A percentile compares a stretch with the other conserved stretches of the same genome.
Evolutionary conservation across 2,329 filamentous ascomycete genomes (phyloP).

Genomic region (Trichoderma afroharzianum): DNA sequence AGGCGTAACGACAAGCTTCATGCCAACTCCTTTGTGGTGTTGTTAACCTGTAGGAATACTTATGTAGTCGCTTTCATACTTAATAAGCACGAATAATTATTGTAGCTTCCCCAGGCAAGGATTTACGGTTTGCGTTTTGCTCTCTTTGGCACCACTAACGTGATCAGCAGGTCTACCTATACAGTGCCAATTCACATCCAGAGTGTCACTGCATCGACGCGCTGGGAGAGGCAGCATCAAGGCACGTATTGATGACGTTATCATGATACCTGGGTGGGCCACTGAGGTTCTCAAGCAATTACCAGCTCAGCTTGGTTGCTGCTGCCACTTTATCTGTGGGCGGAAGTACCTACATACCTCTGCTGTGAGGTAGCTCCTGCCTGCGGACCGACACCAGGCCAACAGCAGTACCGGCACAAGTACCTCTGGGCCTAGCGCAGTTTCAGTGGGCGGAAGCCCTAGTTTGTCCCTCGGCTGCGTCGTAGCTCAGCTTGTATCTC

Average conservation of each 20-base stretch:
- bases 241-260: constrained; percentile 31
- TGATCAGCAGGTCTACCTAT: not conserved
- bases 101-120: not conserved
- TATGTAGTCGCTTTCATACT: not conserved
- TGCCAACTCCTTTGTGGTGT: not conserved
- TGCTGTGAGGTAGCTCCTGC: not conserved
- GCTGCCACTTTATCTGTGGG: not conserved
- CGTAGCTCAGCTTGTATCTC: constrained; percentile 17
- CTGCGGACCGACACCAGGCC: not conserved
- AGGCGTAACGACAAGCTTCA: not conserved
- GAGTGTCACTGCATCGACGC: not conserved
- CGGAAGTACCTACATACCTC: not conserved
- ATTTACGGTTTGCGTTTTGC: not conserved
- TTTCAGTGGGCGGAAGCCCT: constrained; percentile 14
- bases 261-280: not conserved
- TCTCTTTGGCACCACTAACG: not conserved
- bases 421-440: not conserved
- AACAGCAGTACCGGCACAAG: not conserved
- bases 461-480: not conserved
- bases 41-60: not conserved
- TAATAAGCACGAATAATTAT: not conserved
- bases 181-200: not conserved
- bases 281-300: not conserved
- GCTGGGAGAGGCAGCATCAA: not conserved
- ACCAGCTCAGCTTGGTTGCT: not conserved